Conservation (phyloP, 2,329 filamentous ascomycete genomes). For the Drechslerella dactyloides region DNA sequence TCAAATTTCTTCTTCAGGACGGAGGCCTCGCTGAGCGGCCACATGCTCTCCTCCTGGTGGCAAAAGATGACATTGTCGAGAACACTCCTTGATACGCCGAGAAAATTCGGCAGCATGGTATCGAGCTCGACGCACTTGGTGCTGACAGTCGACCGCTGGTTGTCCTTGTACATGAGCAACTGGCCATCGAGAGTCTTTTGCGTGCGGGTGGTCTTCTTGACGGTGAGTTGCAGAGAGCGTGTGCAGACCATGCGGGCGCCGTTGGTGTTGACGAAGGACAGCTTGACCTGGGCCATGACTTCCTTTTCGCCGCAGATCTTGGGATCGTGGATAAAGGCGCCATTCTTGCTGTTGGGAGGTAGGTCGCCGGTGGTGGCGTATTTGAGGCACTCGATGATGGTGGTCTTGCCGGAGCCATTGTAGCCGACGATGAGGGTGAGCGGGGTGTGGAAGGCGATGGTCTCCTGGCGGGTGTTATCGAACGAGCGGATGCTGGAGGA, state of each 20-base stretch:
- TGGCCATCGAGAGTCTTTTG: slow-evolving; percentile 86
- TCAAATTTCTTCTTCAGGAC: slow-evolving; percentile 93
- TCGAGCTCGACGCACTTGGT: slow-evolving; percentile 82
- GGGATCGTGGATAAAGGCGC: slow-evolving; percentile 97
- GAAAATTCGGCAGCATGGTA: slow-evolving; percentile 78
- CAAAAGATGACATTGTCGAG: slow-evolving; percentile 97
- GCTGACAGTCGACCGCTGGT: slow-evolving; percentile 79
- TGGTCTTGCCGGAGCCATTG: slow-evolving; percentile 98
- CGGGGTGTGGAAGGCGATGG: slow-evolving; percentile 85
- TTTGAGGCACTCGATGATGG: slow-evolving; percentile 97
- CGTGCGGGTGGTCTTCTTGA: slow-evolving; percentile 77
- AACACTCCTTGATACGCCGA: slow-evolving; percentile 88
- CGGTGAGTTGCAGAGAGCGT: slow-evolving; percentile 80
- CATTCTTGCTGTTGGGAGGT: slow-evolving; percentile 84
- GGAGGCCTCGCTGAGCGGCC: slow-evolving; percentile 89
- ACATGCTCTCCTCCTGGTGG: slow-evolving; percentile 95
- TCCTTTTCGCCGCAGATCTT: slow-evolving; percentile 87
- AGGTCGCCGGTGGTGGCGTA: slow-evolving; percentile 95
- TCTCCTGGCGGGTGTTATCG: slow-evolving; percentile 74
- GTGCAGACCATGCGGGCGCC: slow-evolving; percentile 81
- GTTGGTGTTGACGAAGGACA: slow-evolving; percentile 81
- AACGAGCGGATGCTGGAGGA: slow-evolving; percentile 76
- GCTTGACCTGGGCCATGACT: slow-evolving; percentile 86
- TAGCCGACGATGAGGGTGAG: slow-evolving; percentile 95
- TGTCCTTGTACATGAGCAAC: slow-evolving; percentile 75